These are phyloP conservation scores for Fragaria nilgerrensis DNA, from an alignment of 306 rosid genomes.

Conservation along the genomic window DNA sequence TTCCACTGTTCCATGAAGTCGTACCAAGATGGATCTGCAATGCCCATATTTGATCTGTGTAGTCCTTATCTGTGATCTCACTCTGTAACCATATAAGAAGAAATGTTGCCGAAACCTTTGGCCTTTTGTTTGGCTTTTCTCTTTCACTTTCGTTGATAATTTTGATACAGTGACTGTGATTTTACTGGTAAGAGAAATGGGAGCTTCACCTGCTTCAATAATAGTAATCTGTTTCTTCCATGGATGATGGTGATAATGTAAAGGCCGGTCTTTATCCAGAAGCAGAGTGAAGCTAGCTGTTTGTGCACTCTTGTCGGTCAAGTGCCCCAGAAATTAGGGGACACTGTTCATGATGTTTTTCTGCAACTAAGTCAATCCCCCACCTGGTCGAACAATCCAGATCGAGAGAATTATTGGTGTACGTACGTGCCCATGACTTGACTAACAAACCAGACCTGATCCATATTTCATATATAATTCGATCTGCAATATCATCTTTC, in stretches of 20 bases:
- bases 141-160: slow-evolving; percentile 35
- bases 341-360: slow-evolving; percentile 38
- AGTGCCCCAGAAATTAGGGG: slow-evolving; percentile 52
- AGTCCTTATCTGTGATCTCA: slow-evolving; percentile 29
- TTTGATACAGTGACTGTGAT: slow-evolving; percentile 12
- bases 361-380: slow-evolving; percentile 19
- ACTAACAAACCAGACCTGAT: slow-evolving; percentile 2
- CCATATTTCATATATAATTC: slow-evolving; percentile 5
- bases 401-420: slow-evolving; percentile 13
- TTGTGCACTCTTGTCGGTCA: slow-evolving; percentile 52
- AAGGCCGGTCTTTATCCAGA: slow-evolving; percentile 33
- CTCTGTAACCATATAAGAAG: slow-evolving; percentile 20
- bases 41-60: slow-evolving; percentile 3
- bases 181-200: slow-evolving; percentile 28
- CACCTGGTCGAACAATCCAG: slow-evolving; percentile 35
- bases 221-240: neutral
- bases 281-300: slow-evolving; percentile 27
- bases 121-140: slow-evolving; percentile 42
- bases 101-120: slow-evolving; percentile 42
- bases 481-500: neutral
- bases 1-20: slow-evolving; percentile 13
- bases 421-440: slow-evolving; percentile 11
- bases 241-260: slow-evolving; percentile 2
- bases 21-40: slow-evolving; percentile 2
- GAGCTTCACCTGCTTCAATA: slow-evolving; percentile 28